Conservation (phyloP, 441 rosid species). For the Erodium moschatum region DNA sequence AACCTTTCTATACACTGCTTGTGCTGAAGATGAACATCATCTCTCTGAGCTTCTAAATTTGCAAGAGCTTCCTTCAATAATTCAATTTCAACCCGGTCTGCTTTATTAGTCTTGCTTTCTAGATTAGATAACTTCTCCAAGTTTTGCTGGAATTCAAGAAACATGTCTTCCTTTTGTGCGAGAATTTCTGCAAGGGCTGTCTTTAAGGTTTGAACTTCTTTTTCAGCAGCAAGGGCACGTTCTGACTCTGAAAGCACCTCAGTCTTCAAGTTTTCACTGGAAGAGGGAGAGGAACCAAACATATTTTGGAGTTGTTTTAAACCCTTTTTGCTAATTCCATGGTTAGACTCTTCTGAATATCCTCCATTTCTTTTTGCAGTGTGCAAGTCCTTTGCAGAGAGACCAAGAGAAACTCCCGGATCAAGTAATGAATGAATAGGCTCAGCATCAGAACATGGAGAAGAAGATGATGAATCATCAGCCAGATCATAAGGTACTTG, state of each 20-base stretch:
- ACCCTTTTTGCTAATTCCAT: slow-evolving; percentile 38
- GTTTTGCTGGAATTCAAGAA: slow-evolving; percentile 39
- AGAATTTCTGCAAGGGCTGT: slow-evolving; percentile 39
- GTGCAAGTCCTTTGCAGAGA: slow-evolving; percentile 24
- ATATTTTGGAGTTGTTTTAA: slow-evolving; percentile 36
- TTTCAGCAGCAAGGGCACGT: slow-evolving; percentile 35
- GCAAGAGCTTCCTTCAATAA: slow-evolving; percentile 45
- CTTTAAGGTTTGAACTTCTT: slow-evolving; percentile 41
- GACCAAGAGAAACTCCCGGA: slow-evolving; percentile 8
- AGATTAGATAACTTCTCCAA: slow-evolving; percentile 40
- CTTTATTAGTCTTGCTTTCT: slow-evolving; percentile 36
- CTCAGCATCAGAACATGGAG: slow-evolving; percentile 28
- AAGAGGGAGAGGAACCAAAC: slow-evolving; percentile 16
- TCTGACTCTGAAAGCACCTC: slow-evolving; percentile 26
- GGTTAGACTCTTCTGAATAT: slow-evolving; percentile 30
- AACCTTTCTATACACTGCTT: slow-evolving; percentile 43
- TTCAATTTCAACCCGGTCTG: slow-evolving; percentile 54
- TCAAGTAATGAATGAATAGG: no score
- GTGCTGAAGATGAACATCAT: slow-evolving; percentile 39
- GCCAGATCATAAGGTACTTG: slow-evolving; percentile 38
- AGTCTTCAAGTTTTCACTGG: slow-evolving; percentile 22
- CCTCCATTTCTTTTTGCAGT: slow-evolving; percentile 23
- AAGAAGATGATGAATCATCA: slow-evolving; percentile 41
- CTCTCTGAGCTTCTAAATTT: slow-evolving; percentile 47
- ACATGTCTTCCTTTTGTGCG: slow-evolving; percentile 46